phyloP scores from a whole-genome alignment of 345 rosid species.

The Moricandia moricandioides region DNA sequence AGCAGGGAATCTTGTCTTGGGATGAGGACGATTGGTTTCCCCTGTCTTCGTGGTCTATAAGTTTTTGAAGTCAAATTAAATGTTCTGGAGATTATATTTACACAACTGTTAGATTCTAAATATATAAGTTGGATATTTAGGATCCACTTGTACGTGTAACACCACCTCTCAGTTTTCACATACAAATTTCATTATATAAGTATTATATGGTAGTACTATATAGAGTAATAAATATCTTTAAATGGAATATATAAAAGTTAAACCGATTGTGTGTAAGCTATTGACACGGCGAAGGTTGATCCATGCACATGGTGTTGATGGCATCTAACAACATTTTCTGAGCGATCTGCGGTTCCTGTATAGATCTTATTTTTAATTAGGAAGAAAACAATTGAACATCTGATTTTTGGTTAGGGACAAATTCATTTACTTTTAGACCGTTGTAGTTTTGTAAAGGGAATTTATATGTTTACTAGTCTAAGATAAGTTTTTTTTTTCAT shows the following conservation, averaged over 20 bases:
- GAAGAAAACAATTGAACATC: not conserved
- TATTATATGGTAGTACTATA: not conserved
- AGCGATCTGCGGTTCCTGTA: conserved; percentile 39
- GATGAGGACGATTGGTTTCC: conserved; percentile 19
- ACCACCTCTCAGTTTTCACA: not conserved
- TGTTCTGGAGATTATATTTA: conserved; percentile 12
- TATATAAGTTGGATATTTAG: not conserved
- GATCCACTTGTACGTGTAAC: not conserved
- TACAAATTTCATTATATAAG: not conserved
- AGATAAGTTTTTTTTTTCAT: not conserved
- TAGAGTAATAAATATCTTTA: not conserved
- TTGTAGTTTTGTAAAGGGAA: conserved; percentile 12
- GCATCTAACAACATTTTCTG: conserved; percentile 28
- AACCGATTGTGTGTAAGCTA: conserved; percentile 29
- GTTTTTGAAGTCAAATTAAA: conserved; percentile 10
- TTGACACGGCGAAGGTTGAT: conserved; percentile 30
- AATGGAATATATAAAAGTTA: not conserved
- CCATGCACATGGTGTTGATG: conserved; percentile 32
- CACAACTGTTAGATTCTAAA: conserved; percentile 21
- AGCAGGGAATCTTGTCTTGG: conserved; percentile 34
- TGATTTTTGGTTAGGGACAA: not conserved
- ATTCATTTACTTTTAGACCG: conserved; percentile 1
- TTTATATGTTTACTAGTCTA: conserved; percentile 12
- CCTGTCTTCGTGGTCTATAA: conserved; percentile 2
- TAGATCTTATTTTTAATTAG: conserved; percentile 21